Evolutionary conservation across 495 filamentous ascomycete genomes (phyloP).

Genomic region (Aspergillus baeticus): DNA sequence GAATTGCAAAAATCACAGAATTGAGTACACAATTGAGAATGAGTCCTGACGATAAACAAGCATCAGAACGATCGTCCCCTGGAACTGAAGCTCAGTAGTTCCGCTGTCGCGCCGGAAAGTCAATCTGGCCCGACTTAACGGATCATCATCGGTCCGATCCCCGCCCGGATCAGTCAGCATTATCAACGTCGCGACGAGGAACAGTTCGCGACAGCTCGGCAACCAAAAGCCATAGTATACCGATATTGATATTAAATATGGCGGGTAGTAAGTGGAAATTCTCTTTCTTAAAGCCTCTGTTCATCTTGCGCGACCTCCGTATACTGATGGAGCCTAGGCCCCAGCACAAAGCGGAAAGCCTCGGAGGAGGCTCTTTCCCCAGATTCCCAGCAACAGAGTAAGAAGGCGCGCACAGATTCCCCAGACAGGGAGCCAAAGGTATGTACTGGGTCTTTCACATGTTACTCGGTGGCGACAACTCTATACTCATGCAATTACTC

Average conservation of each 20-base stretch:
- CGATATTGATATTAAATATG: conserved; percentile 9
- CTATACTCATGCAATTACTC: neutral
- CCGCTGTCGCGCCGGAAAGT: conserved; percentile 1
- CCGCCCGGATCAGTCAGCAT: conserved; percentile 7
- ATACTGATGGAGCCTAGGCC: conserved; percentile 12
- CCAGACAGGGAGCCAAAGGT: conserved; percentile 53
- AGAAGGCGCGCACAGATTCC: conserved; percentile 61
- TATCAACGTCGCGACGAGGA: conserved; percentile 1
- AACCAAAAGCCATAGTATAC: neutral
- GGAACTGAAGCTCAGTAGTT: conserved; percentile 10
- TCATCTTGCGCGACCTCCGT: neutral
- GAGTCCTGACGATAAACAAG: neutral
- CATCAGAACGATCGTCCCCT: neutral
- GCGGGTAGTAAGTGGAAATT: conserved; percentile 20
- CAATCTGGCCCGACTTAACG: conserved; percentile 22
- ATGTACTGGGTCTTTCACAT: neutral
- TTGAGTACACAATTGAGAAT: neutral
- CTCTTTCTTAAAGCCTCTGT: neutral
- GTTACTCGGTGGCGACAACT: neutral
- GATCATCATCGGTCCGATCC: conserved; percentile 19
- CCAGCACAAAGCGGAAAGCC: conserved; percentile 77
- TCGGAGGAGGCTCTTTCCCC: conserved; percentile 65
- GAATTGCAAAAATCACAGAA: neutral
- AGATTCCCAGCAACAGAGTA: conserved; percentile 47
- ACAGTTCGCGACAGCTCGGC: conserved; percentile 4